A percentile compares a stretch with the other conserved stretches of the same genome.
These are phyloP conservation scores for Zalaria obscura DNA, from an alignment of 2,329 filamentous ascomycete species.

Conservation along the genomic window DNA sequence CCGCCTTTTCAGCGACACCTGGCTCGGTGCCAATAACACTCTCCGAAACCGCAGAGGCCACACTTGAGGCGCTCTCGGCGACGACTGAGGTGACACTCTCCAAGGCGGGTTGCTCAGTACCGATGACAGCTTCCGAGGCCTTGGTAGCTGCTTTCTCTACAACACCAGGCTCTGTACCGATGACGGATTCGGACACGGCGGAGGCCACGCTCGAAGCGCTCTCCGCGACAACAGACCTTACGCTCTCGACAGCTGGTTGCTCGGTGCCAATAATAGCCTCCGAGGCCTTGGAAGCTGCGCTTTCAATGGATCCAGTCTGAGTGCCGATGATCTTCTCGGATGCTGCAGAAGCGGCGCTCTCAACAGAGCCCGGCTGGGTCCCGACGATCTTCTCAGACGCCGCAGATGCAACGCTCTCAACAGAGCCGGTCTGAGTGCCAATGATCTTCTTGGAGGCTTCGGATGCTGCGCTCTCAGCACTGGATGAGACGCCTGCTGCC, in stretches of 20 bases:
- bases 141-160: slow-evolving; percentile 19
- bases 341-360: slow-evolving; percentile 38
- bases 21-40: slow-evolving; percentile 11
- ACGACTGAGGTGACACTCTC: slow-evolving; percentile 17
- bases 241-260: slow-evolving; percentile 12
- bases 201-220: slow-evolving; percentile 11
- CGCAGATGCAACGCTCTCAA: slow-evolving; percentile 19
- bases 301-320: slow-evolving; percentile 9
- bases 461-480: slow-evolving; percentile 3
- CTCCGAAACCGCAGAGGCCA: slow-evolving; percentile 9
- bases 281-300: slow-evolving; percentile 16
- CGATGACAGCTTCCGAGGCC: slow-evolving; percentile 39
- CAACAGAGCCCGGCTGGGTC: slow-evolving; percentile 32
- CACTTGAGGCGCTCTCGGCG: slow-evolving; percentile 10
- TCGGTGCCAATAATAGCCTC: slow-evolving; percentile 12
- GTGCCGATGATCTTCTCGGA: slow-evolving; percentile 29
- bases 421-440: slow-evolving; percentile 11
- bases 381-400: slow-evolving; percentile 37
- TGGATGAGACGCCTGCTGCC: slow-evolving; percentile 9
- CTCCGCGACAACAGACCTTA: slow-evolving; percentile 16
- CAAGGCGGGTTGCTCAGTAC: slow-evolving; percentile 11
- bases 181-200: slow-evolving; percentile 16
- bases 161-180: neutral
- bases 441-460: slow-evolving; percentile 1
- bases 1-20: slow-evolving; percentile 16